A percentile compares a stretch with the other conserved stretches of the same genome.
phyloP scores from a whole-genome alignment of 257 asterid species.

The Solanum arcanum region DNA sequence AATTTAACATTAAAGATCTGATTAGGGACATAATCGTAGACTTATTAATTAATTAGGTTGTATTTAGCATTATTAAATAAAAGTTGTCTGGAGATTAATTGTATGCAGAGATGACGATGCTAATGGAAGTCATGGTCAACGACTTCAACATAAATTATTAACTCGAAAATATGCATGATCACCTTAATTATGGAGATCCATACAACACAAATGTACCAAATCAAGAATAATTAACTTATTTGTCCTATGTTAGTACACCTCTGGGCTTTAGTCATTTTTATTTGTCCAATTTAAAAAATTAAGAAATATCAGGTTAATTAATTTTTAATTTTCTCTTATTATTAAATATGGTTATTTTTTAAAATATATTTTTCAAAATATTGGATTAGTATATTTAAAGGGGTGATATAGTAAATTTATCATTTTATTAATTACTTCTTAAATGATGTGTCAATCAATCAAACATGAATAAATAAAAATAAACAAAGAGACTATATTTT shows the following conservation, averaged over 20 bases:
- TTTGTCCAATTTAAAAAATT: neutral
- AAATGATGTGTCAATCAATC: neutral
- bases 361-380: neutral
- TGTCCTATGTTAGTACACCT: neutral
- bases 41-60: neutral
- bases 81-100: neutral
- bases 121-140: neutral
- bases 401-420: neutral
- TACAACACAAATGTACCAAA: neutral
- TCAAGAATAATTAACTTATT: neutral
- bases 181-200: neutral
- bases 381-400: neutral
- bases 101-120: neutral
- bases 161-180: neutral
- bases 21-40: neutral
- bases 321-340: neutral
- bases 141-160: neutral
- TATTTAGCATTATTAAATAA: neutral
- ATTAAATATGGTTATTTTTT: neutral
- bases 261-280: neutral
- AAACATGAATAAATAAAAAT: neutral
- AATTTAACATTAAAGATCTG: neutral
- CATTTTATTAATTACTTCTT: neutral
- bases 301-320: neutral
- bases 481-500: rapidly evolving